phyloP scores from a whole-genome alignment of 495 filamentous ascomycete species.

The Podospora comata region DNA sequence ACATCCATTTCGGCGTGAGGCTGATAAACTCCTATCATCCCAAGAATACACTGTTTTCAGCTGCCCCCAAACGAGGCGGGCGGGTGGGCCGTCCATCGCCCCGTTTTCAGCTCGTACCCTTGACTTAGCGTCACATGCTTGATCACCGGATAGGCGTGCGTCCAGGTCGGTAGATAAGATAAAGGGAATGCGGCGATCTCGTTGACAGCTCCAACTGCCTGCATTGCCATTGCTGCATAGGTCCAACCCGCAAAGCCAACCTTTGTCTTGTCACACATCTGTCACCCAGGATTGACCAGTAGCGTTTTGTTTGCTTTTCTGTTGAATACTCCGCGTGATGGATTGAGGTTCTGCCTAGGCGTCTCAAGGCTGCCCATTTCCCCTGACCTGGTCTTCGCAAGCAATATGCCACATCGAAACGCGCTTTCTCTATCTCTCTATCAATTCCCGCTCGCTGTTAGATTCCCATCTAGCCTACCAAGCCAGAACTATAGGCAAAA shows the following conservation, averaged over 20 bases:
- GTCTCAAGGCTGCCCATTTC: neutral
- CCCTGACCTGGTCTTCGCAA: neutral
- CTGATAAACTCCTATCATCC: too few species aligned
- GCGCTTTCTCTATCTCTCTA: neutral
- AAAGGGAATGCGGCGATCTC: neutral
- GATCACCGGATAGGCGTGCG: slow-evolving; percentile 11
- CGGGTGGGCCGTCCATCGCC: neutral
- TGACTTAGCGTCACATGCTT: slow-evolving; percentile 18
- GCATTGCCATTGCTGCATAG: neutral
- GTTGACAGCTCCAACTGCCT: neutral
- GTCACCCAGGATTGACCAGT: neutral
- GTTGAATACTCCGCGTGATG: neutral
- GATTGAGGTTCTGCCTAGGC: neutral
- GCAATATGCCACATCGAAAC: neutral
- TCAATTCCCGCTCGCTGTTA: neutral
- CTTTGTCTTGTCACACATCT: neutral
- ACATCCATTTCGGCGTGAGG: too few species aligned
- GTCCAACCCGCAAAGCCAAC: neutral
- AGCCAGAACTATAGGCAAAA: neutral
- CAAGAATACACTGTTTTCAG: neutral
- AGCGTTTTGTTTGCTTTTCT: neutral
- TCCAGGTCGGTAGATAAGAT: slow-evolving; percentile 13
- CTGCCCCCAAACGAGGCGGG: neutral
- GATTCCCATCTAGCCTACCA: neutral
- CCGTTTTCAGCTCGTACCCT: neutral